phyloP scores from a whole-genome alignment of 495 filamentous ascomycete species.

The Talaromyces ruber region DNA sequence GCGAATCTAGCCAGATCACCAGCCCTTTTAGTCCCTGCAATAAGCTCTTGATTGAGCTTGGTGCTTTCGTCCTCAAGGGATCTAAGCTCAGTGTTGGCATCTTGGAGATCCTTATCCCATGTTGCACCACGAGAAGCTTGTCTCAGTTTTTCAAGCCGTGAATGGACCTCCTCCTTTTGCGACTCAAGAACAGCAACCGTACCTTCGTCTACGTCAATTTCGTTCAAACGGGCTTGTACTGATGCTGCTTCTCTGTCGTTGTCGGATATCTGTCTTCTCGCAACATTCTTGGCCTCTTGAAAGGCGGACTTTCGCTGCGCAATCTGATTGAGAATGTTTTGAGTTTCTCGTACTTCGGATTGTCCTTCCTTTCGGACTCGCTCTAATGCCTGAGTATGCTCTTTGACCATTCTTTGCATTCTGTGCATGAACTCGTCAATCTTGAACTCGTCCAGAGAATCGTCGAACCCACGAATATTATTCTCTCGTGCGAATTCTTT shows the following conservation, averaged over 20 bases:
- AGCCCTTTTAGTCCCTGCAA: conserved; percentile 65
- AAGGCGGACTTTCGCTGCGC: conserved; percentile 57
- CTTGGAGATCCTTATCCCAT: conserved; percentile 60
- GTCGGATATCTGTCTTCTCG: conserved; percentile 56
- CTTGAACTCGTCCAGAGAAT: conserved; percentile 62
- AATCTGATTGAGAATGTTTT: conserved; percentile 58
- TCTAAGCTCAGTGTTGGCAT: conserved; percentile 52
- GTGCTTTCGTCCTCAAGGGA: conserved; percentile 59
- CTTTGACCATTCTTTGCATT: conserved; percentile 62
- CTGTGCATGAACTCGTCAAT: conserved; percentile 71
- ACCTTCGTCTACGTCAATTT: conserved; percentile 76
- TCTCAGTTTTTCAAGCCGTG: conserved; percentile 51
- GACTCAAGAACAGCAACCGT: conserved; percentile 64
- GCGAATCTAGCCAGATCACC: conserved; percentile 72
- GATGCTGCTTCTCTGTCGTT: conserved; percentile 58
- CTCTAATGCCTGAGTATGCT: conserved; percentile 71
- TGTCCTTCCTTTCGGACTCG: conserved; percentile 63
- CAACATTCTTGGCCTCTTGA: conserved; percentile 59
- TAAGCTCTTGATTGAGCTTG: conserved; percentile 63
- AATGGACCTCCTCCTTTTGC: conserved; percentile 59
- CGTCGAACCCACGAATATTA: conserved; percentile 76
- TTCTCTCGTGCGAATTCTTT: conserved; percentile 71
- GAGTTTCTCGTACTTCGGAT: conserved; percentile 57
- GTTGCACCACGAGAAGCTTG: conserved; percentile 48
- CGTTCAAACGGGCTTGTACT: conserved; percentile 57